Conservation (phyloP, 2,329 filamentous ascomycete genomes). For the Diaporthe sp. region DNA sequence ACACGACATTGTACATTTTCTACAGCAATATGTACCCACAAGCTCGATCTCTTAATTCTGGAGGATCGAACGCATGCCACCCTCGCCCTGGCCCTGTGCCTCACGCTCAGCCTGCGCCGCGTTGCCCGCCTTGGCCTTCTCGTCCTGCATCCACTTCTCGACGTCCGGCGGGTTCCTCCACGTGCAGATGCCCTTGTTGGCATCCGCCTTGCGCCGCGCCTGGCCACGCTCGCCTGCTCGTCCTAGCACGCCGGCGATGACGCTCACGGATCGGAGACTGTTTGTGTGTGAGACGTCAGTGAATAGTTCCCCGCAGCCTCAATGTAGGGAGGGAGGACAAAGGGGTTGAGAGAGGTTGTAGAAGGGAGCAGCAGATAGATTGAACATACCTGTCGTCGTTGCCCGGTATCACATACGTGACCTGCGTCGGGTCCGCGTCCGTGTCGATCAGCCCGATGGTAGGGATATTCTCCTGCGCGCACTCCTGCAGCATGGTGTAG, state of each 20-base stretch:
- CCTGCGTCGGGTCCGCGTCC: constrained; percentile 90
- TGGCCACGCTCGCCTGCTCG: constrained; percentile 86
- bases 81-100: background rate
- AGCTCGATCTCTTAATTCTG: too few relatives aligned
- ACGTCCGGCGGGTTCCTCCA: constrained; percentile 67
- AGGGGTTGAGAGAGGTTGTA: background rate
- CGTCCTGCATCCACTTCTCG: constrained; percentile 50
- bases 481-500: constrained; percentile 90
- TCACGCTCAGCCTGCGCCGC: background rate
- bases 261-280: constrained; percentile 83
- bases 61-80: background rate
- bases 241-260: constrained; percentile 88
- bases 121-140: background rate
- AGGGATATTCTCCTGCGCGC: constrained; percentile 86
- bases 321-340: background rate
- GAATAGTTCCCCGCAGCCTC: background rate
- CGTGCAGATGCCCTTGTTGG: constrained; percentile 71
- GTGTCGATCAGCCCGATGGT: constrained; percentile 97
- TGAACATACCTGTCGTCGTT: constrained; percentile 88
- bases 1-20: constrained; percentile 5
- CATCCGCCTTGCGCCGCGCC: constrained; percentile 72
- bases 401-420: constrained; percentile 95
- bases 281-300: constrained; percentile 42
- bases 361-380: background rate
- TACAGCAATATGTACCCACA: background rate